Conservation (phyloP, 1,139 yeast genomes). For the Ogataea hybrid region DNA sequence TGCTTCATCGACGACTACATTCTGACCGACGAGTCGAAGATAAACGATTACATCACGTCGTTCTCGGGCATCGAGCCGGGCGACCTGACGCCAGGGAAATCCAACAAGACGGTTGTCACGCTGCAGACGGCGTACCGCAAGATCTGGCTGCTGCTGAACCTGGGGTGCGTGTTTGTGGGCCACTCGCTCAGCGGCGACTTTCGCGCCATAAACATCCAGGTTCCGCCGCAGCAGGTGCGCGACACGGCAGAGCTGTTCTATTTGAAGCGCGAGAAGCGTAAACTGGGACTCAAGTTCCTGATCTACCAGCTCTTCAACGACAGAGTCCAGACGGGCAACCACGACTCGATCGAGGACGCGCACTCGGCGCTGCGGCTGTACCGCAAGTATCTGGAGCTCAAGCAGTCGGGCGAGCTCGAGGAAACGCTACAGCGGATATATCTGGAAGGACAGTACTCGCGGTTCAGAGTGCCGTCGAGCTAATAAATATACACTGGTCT, state of each 20-base stretch:
- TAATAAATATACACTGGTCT: slow-evolving; percentile 9
- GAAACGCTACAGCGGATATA: slow-evolving; percentile 63
- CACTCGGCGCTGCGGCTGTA: slow-evolving; percentile 78
- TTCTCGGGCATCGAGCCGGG: slow-evolving; percentile 93
- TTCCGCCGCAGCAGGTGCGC: slow-evolving; percentile 79
- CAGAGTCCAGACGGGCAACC: slow-evolving; percentile 87
- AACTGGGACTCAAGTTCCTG: slow-evolving; percentile 81
- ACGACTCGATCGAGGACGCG: slow-evolving; percentile 97
- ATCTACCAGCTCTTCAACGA: slow-evolving; percentile 76
- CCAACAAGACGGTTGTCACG: slow-evolving; percentile 72
- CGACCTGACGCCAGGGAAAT: slow-evolving; percentile 71
- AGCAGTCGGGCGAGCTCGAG: slow-evolving; percentile 58
- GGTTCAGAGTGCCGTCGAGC: slow-evolving; percentile 54
- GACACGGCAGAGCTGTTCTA: slow-evolving; percentile 86
- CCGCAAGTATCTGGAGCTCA: slow-evolving; percentile 64
- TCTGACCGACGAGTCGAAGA: slow-evolving; percentile 57
- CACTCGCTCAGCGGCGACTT: slow-evolving; percentile 93
- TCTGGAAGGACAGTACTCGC: slow-evolving; percentile 64
- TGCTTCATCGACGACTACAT: slow-evolving; percentile 96
- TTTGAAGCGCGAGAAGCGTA: slow-evolving; percentile 67
- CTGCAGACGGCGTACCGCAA: slow-evolving; percentile 83
- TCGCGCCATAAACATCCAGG: slow-evolving; percentile 86
- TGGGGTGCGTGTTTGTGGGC: slow-evolving; percentile 93
- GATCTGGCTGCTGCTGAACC: slow-evolving; percentile 81
- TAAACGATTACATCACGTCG: slow-evolving; percentile 83